Base-by-base conservation (phyloP, 2,329 filamentous ascomycete species). In the Aulographum hederae region DNA sequence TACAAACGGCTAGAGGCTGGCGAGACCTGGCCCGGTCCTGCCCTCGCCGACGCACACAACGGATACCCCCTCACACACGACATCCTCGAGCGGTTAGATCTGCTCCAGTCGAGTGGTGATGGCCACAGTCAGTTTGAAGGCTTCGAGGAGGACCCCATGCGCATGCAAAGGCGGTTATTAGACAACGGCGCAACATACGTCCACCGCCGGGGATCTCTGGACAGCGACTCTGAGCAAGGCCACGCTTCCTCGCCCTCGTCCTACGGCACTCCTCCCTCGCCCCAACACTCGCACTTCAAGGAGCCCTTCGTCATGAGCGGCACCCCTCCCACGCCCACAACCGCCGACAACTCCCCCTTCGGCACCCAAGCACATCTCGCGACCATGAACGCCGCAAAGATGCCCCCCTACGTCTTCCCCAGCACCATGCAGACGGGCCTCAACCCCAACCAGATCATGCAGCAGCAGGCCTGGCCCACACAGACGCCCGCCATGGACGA, bases 1-100 rank as follows among this genome's bases (percentile, higher is more conserved):
- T 74, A 74, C 48, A 60, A 56, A 38, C 58, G 65, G 32, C 45
- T 63, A 19, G 51, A 58, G 19, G 56, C 56, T 26, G 63, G 63
- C 27, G 58, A 68, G 38, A 57, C 57, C 26, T 74, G 70, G 70
- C 57, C 57, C 8, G 69, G 69, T 21, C 49, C 59, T 11, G 56
- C 57, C 11, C 47, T 74, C 35, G 58, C 60, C 39, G 61, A 65
- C 39, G 47, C 55, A 33, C 42, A 53, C 26, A 62, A 61, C 33
- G 67, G 52, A 15, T 60, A 68, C 36, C 70, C 70, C 11, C 56
- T 73, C 19, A 74, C 69, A 0, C 70, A 75, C 50, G 69, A 75
- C 39, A 67, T 75, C 26, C 58, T 75, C 28, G 65, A 67, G 28
- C 56, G 65, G 20, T 54, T 75, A 16, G 65, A 68, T 26, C 60